Conservation (phyloP, 108 stramenopile species). For the Pseudonitzschia pungens region DNA sequence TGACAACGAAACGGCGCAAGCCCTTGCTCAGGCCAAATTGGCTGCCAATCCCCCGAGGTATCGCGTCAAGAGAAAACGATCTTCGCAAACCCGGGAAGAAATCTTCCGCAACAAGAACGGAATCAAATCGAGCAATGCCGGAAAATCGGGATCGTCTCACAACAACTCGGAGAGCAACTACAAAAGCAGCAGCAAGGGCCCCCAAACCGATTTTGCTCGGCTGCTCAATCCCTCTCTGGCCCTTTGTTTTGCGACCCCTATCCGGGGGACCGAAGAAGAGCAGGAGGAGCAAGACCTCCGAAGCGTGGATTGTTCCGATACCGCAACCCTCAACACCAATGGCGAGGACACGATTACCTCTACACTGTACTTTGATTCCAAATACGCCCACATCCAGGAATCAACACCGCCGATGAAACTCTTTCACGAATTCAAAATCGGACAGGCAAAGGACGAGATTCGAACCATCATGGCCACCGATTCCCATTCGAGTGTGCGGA, state of each 20-base stretch:
- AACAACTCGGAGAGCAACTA: not conserved
- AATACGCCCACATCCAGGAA: constrained; percentile 54
- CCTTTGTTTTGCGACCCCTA: constrained; percentile 66
- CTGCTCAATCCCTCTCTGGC: constrained; percentile 40
- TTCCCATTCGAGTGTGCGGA: constrained; percentile 40
- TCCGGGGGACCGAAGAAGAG: constrained; percentile 48
- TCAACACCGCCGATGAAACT: constrained; percentile 63
- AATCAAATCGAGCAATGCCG: not conserved
- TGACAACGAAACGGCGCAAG: constrained; percentile 31
- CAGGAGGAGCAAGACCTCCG: constrained; percentile 27
- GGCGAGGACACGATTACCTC: constrained; percentile 61
- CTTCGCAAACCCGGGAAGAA: constrained; percentile 33
- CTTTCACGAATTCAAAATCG: constrained; percentile 49
- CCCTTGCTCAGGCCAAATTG: constrained; percentile 30
- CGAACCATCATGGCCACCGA: constrained; percentile 33
- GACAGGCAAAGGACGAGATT: constrained; percentile 33
- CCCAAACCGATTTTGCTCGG: constrained; percentile 25
- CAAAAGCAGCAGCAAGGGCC: not conserved
- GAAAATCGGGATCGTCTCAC: not conserved
- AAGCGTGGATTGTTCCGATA: constrained; percentile 24
- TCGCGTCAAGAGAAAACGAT: constrained; percentile 28
- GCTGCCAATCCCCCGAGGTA: constrained; percentile 35
- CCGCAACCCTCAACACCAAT: constrained; percentile 42
- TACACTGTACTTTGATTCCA: constrained; percentile 64
- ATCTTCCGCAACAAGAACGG: constrained; percentile 35